phyloP scores from a whole-genome alignment of 805 yeast species.

The Clavispora fructus region DNA sequence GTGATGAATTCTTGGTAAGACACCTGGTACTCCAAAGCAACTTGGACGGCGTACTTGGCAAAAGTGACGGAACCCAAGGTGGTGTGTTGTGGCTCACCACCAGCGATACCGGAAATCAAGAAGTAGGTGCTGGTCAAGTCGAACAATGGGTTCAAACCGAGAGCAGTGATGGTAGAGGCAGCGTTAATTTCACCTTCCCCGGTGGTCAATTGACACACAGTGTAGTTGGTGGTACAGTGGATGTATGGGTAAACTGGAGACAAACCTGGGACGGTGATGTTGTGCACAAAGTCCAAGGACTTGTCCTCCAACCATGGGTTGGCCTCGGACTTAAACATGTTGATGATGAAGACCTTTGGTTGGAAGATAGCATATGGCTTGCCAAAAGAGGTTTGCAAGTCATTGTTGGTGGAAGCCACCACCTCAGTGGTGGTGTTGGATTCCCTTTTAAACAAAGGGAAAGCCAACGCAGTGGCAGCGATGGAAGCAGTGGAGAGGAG shows the following conservation, averaged over 20 bases:
- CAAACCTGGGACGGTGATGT: conserved; percentile 60
- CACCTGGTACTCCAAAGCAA: conserved; percentile 53
- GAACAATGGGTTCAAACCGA: conserved; percentile 48
- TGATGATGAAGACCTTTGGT: conserved; percentile 53
- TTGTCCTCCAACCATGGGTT: conserved; percentile 43
- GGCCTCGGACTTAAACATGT: conserved; percentile 51
- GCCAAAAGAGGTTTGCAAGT: conserved; percentile 21
- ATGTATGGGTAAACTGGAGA: conserved; percentile 55
- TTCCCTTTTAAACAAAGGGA: conserved; percentile 13
- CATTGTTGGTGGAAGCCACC: conserved; percentile 10
- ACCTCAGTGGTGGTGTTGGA: conserved; percentile 10
- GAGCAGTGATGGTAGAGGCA: conserved; percentile 52
- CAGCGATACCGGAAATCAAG: conserved; percentile 62
- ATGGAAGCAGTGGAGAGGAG: conserved; percentile 12
- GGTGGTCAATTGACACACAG: conserved; percentile 57
- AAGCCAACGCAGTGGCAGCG: conserved; percentile 11
- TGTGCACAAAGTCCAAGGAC: conserved; percentile 43
- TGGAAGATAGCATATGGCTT: conserved; percentile 32
- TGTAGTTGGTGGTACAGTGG: conserved; percentile 49
- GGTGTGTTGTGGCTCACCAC: conserved; percentile 52
- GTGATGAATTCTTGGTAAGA: conserved; percentile 35
- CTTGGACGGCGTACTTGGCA: conserved; percentile 58
- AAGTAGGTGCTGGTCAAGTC: conserved; percentile 58
- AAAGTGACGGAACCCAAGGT: conserved; percentile 58
- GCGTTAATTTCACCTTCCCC: conserved; percentile 71